Evolutionary conservation across 331 rosid species (phyloP).

Genomic region (Malus hybrid): DNA sequence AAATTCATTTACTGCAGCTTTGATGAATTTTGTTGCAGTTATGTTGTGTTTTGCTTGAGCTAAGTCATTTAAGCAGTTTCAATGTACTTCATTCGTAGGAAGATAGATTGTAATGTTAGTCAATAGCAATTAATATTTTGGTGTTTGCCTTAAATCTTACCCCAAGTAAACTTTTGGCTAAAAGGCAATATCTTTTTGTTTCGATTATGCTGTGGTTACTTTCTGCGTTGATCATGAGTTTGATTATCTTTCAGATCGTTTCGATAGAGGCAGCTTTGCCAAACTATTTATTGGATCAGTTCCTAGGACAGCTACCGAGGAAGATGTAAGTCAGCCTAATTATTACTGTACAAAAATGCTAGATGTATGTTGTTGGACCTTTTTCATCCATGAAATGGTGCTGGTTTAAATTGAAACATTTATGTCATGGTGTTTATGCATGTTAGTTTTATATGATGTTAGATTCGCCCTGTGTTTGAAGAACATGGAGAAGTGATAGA

Average conservation of each 20-base stretch:
- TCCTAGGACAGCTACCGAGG: conserved; percentile 85
- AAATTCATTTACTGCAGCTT: background rate
- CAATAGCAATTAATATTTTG: background rate
- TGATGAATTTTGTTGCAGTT: background rate
- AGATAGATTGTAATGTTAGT: background rate
- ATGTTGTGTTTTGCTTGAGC: background rate
- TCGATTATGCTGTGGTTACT: background rate
- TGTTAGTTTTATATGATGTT: conserved; percentile 20
- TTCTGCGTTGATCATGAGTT: background rate
- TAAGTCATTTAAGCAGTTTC: background rate
- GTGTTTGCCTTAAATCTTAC: background rate
- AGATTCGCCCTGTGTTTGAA: conserved; percentile 94
- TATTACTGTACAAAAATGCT: background rate
- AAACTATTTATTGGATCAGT: conserved; percentile 93
- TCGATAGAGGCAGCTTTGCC: conserved; percentile 62
- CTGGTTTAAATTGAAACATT: background rate
- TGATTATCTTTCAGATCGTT: conserved; percentile 39
- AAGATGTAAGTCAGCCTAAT: conserved; percentile 46
- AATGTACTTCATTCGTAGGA: background rate
- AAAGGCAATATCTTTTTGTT: background rate
- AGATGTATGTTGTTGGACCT: background rate
- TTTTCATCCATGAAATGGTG: background rate
- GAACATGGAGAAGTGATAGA: conserved; percentile 87
- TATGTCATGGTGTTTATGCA: background rate
- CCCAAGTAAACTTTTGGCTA: no score